Base-by-base conservation (phyloP, 2,329 filamentous ascomycete genomes). In the Malbranchea cinnamomea region DNA sequence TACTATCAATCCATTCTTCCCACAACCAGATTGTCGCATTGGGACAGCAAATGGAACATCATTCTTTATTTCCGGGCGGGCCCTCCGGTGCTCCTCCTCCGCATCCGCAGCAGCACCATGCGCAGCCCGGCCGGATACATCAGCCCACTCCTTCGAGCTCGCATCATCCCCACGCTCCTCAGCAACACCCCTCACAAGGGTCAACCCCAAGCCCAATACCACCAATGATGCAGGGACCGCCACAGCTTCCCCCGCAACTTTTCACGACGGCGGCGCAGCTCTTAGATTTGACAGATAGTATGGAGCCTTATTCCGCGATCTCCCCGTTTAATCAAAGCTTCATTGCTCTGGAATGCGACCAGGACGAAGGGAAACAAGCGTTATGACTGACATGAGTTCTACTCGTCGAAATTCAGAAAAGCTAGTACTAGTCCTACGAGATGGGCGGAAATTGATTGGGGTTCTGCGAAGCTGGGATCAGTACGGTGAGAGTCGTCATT, bases 191-290 rank as follows among this genome's bases (percentile, higher is more conserved):
- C 14, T 30, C 7, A 8, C 30, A 31, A 22, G 23, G n/a, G 9
- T 19, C 30, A 7, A 26, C 31, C 11, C 28, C 34, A 9, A 26
- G 29, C 16, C 36, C 40, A 14, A 38, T 35, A 11, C 41, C 48
- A 12, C 12, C 34, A 18, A 41, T 45, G 38, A 3, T 9, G 6
- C 28, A 23, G 12, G 59, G 58, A 3, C 53, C 57, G 10, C 60
- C 61, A 13, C 61, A 65, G 41, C 48, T 65, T 33, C 61, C 61
- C 9, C 85, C 85, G 36, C 87, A 98, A 63, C 94, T 95, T 78
- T 98, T 98, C 61, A 92, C 89, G 11, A 98, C 89, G 18, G 89
- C 89, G 18, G 85, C 89, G 32, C 89, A 95, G 63, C 65, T 98
- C 35, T 65, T 98, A 35, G 89, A 98, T 54, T 68, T 98, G 48